phyloP scores from a whole-genome alignment of 73 alveolate species.

The Paramecium pentaurelia region DNA sequence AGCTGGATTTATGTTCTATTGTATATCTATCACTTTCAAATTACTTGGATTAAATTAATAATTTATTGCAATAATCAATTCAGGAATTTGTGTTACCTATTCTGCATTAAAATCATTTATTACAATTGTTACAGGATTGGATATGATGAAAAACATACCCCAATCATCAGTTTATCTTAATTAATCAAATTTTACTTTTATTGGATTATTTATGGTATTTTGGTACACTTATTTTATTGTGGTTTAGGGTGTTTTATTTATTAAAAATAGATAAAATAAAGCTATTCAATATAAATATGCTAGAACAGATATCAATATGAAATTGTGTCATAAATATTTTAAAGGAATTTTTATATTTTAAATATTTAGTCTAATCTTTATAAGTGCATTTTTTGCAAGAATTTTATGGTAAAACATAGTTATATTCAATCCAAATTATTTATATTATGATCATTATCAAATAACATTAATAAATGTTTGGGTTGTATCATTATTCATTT shows the following conservation, averaged over 20 bases:
- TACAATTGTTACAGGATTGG: neutral
- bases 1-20: neutral
- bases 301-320: neutral
- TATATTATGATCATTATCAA: conserved; percentile 23
- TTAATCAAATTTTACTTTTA: neutral
- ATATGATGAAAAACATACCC: neutral
- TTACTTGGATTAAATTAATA: neutral
- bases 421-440: neutral
- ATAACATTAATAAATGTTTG: neutral
- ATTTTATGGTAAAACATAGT: neutral
- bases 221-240: neutral
- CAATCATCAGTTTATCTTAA: neutral
- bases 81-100: neutral
- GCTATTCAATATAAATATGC: neutral
- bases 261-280: neutral
- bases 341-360: neutral
- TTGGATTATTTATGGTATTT: neutral
- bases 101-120: neutral
- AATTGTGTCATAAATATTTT: neutral
- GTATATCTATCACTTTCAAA: neutral
- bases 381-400: neutral
- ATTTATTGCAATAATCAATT: neutral
- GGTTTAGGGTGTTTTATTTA: neutral
- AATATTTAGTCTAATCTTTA: neutral
- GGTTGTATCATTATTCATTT: neutral